Conservation (phyloP, 345 rosid genomes). For the Salix koriyanagi region DNA sequence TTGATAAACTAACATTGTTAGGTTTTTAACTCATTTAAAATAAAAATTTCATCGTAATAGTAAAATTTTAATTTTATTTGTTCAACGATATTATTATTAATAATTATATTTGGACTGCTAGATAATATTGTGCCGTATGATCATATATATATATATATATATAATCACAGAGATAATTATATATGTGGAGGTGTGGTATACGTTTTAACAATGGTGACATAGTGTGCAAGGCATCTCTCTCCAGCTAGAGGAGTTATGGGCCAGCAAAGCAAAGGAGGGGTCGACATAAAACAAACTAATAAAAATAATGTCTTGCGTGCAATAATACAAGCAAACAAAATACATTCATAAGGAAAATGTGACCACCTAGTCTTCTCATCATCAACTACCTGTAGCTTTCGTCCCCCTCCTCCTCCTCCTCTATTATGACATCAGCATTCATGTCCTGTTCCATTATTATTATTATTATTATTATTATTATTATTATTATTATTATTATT, state of each 20-base stretch:
- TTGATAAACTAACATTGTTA: too few relatives aligned
- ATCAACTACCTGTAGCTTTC: slow-evolving; percentile 21
- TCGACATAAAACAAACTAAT: slow-evolving; percentile 22
- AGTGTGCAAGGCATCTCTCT: slow-evolving; percentile 21
- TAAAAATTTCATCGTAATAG: too few relatives aligned
- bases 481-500: too few relatives aligned
- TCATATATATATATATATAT: neutral
- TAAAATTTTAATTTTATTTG: too few relatives aligned
- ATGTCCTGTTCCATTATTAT: neutral
- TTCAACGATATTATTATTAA: neutral
- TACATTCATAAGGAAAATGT: slow-evolving; percentile 14
- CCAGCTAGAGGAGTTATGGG: neutral
- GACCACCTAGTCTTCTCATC: slow-evolving; percentile 9
- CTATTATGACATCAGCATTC: slow-evolving; percentile 7
- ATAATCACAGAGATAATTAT: neutral
- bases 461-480: too few relatives aligned
- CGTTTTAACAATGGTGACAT: neutral
- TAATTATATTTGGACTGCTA: too few relatives aligned
- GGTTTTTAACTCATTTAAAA: too few relatives aligned
- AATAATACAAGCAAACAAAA: slow-evolving; percentile 11
- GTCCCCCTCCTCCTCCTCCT: neutral
- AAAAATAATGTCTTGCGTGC: slow-evolving; percentile 11
- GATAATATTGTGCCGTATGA: neutral
- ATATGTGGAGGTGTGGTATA: neutral
- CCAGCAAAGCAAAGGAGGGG: slow-evolving; percentile 19